Conservation (phyloP, 805 yeast genomes). For the Candida golubevii region DNA sequence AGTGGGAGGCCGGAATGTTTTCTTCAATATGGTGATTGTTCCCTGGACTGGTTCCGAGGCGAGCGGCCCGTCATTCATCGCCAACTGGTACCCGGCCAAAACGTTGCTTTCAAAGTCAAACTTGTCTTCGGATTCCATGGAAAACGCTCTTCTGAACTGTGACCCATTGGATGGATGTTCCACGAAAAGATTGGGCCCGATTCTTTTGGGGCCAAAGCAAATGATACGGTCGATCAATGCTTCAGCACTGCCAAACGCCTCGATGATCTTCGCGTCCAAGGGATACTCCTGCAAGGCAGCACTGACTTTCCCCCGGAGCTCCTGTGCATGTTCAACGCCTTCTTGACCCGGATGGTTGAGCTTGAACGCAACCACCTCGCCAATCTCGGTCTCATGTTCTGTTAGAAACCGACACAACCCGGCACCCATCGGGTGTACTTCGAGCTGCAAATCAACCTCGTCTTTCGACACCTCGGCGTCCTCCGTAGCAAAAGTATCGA, state of each 20-base stretch:
- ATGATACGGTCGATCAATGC: conserved; percentile 38
- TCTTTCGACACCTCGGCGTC: conserved; percentile 15
- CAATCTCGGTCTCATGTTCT: conserved; percentile 43
- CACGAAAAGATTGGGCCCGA: conserved; percentile 70
- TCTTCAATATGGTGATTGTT: conserved; percentile 47
- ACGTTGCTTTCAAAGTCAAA: conserved; percentile 56
- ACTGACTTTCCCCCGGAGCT: conserved; percentile 13
- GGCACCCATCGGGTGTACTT: conserved; percentile 55
- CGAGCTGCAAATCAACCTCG: conserved; percentile 46
- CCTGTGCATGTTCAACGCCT: conserved; percentile 9
- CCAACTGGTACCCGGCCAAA: conserved; percentile 79
- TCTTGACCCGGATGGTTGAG: conserved; percentile 17
- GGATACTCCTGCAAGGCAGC: conserved; percentile 8
- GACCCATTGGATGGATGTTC: conserved; percentile 39
- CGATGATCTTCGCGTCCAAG: conserved; percentile 18
- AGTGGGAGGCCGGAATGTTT: conserved; percentile 23
- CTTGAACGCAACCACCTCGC: conserved; percentile 23
- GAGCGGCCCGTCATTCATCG: conserved; percentile 81
- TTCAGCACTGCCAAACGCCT: conserved; percentile 14
- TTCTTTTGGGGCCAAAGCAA: conserved; percentile 72
- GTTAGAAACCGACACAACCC: conserved; percentile 46
- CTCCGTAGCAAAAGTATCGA: conserved; percentile 10
- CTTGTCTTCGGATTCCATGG: conserved; percentile 12
- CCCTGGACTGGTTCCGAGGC: conserved; percentile 88
- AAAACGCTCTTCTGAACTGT: conserved; percentile 29